Conservation (phyloP, 768 basidiomycete genomes). For the Agaricus subrufescens region DNA sequence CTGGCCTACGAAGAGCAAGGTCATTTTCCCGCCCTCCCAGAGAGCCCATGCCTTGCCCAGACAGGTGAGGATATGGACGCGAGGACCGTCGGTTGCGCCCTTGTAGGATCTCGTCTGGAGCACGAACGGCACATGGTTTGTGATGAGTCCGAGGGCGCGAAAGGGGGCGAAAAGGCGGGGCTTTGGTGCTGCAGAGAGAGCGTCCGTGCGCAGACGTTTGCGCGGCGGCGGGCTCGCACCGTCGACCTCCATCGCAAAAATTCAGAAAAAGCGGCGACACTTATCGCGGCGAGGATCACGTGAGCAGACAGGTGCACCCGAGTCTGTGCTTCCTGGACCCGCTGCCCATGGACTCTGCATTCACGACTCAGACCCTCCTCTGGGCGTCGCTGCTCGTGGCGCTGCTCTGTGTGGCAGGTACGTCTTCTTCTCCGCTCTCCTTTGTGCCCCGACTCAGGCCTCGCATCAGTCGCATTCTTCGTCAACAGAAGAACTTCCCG, state of each 20-base stretch:
- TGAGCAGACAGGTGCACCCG: too few species aligned
- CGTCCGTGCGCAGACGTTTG: not conserved
- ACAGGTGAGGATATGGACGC: constrained; percentile 81
- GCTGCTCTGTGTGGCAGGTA: constrained; percentile 38
- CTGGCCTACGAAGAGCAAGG: constrained; percentile 89
- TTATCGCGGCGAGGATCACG: too few species aligned
- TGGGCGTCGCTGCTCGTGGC: constrained; percentile 41
- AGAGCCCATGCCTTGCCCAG: constrained; percentile 89
- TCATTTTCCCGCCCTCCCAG: constrained; percentile 96
- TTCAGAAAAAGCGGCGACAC: too few species aligned
- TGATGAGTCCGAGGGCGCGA: constrained; percentile 90
- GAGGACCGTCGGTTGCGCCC: constrained; percentile 79
- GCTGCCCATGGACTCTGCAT: constrained; percentile 13
- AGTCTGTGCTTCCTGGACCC: too few species aligned
- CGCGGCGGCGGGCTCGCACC: constrained; percentile 21
- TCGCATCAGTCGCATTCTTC: constrained; percentile 36
- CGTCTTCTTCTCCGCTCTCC: constrained; percentile 16
- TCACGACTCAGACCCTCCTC: constrained; percentile 34
- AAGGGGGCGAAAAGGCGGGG: constrained; percentile 85
- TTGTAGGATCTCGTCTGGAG: constrained; percentile 83
- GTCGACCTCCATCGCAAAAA: constrained; percentile 18
- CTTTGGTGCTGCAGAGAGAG: constrained; percentile 19
- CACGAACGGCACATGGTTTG: constrained; percentile 86
- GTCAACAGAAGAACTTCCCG: constrained; percentile 39
- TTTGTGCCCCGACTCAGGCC: not conserved